Conservation (phyloP, 2,329 filamentous ascomycete species). For the Fusarium sp. region DNA sequence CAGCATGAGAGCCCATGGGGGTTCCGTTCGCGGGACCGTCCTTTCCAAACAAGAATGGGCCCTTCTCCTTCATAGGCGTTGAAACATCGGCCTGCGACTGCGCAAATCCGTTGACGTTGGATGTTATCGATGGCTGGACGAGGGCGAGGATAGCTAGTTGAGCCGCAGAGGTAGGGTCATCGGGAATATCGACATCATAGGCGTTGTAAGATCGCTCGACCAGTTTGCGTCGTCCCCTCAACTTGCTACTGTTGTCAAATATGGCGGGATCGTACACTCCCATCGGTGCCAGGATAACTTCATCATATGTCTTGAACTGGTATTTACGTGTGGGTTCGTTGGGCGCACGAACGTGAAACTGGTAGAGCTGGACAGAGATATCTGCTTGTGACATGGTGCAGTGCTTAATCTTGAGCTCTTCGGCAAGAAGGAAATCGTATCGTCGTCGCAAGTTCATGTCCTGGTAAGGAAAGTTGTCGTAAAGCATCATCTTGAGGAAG, state of each 20-base stretch:
- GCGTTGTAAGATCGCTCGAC: conserved; percentile 91
- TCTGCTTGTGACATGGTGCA: conserved; percentile 92
- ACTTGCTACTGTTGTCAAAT: conserved; percentile 85
- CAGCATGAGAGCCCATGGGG: conserved; percentile 85
- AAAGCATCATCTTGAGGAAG: conserved; percentile 98
- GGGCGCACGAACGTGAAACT: conserved; percentile 90
- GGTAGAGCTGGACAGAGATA: conserved; percentile 86
- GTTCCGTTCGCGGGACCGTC: conserved; percentile 80
- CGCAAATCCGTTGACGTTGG: conserved; percentile 57
- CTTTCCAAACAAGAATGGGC: conserved; percentile 73
- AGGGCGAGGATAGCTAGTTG: conserved; percentile 75
- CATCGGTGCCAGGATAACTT: conserved; percentile 93
- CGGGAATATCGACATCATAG: conserved; percentile 87
- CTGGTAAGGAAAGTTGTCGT: conserved; percentile 93
- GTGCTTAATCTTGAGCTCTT: conserved; percentile 93
- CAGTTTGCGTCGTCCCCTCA: conserved; percentile 81
- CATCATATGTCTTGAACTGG: conserved; percentile 96
- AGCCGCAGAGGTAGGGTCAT: conserved; percentile 87
- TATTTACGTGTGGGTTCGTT: conserved; percentile 93
- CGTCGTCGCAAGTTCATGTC: conserved; percentile 92
- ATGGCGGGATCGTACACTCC: conserved; percentile 91
- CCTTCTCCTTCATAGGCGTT: conserved; percentile 71
- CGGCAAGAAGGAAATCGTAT: conserved; percentile 92
- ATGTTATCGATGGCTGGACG: conserved; percentile 68
- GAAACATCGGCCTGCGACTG: conserved; percentile 61